These are phyloP conservation scores for Mycogone perniciosa DNA, from an alignment of 2,329 filamentous ascomycete genomes.

Conservation along the genomic window DNA sequence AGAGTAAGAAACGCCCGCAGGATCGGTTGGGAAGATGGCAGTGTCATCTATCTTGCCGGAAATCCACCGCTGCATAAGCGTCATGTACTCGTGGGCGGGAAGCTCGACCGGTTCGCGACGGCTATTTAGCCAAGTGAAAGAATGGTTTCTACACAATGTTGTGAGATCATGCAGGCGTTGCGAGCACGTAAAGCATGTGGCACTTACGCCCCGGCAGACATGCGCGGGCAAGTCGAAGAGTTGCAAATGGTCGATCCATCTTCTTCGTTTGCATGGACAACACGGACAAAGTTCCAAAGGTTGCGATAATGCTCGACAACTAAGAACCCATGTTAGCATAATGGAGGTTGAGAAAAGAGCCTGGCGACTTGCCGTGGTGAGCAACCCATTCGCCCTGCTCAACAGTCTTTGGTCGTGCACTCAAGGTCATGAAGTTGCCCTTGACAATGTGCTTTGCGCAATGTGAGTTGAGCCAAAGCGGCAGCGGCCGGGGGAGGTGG, in stretches of 20 bases:
- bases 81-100: conserved; percentile 88
- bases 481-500: conserved; percentile 60
- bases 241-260: conserved; percentile 78
- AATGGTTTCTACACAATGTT: conserved; percentile 59
- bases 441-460: conserved; percentile 86
- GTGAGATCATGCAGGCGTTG: not conserved
- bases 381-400: conserved; percentile 95
- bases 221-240: conserved; percentile 73
- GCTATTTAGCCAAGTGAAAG: conserved; percentile 92
- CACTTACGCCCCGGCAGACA: conserved; percentile 91
- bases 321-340: conserved; percentile 30
- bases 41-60: conserved; percentile 90
- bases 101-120: conserved; percentile 85
- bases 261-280: conserved; percentile 80
- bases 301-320: conserved; percentile 91
- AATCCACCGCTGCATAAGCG: conserved; percentile 95
- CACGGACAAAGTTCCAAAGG: conserved; percentile 80
- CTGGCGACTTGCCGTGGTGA: conserved; percentile 66
- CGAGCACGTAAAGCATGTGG: not conserved
- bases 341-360: conserved; percentile 16
- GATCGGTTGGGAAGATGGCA: conserved; percentile 83
- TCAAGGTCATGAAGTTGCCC: conserved; percentile 95
- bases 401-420: conserved; percentile 85
- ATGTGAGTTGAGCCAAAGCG: conserved; percentile 67
- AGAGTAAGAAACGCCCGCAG: conserved; percentile 60